phyloP scores from a whole-genome alignment of 345 rosid genomes.

The Populus ilicifolia region DNA sequence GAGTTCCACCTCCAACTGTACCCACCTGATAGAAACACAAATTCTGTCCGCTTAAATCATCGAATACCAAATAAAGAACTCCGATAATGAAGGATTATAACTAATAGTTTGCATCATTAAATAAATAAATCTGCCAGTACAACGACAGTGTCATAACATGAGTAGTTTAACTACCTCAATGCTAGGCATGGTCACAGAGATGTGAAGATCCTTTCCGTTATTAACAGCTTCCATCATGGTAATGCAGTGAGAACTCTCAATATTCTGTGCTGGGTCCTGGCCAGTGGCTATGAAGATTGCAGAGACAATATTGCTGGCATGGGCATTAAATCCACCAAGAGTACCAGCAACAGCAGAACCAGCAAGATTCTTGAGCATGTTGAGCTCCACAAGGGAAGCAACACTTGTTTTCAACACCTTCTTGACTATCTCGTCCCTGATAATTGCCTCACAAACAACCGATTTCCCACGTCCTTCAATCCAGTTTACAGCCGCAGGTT shows the following conservation, averaged over 20 bases:
- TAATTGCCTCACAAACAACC: slow-evolving; percentile 81
- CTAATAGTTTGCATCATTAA: not conserved
- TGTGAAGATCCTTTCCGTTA: slow-evolving; percentile 71
- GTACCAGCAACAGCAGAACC: slow-evolving; percentile 87
- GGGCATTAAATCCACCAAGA: slow-evolving; percentile 89
- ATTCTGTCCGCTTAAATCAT: not conserved
- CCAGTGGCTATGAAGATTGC: slow-evolving; percentile 83
- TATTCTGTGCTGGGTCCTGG: slow-evolving; percentile 89
- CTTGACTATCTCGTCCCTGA: slow-evolving; percentile 68
- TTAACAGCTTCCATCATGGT: slow-evolving; percentile 90
- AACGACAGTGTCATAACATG: not conserved
- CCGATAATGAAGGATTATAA: not conserved
- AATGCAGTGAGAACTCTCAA: slow-evolving; percentile 86
- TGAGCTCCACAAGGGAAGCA: slow-evolving; percentile 71
- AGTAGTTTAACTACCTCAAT: slow-evolving; percentile 46
- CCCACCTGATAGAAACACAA: slow-evolving; percentile 49
- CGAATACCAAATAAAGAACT: not conserved
- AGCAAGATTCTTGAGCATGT: slow-evolving; percentile 76
- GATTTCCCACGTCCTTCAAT: slow-evolving; percentile 93
- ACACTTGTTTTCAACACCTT: slow-evolving; percentile 71
- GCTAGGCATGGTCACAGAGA: slow-evolving; percentile 85
- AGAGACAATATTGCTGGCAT: slow-evolving; percentile 81
- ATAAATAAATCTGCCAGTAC: not conserved
- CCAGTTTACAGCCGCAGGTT: slow-evolving; percentile 93
- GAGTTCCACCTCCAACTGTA: slow-evolving; percentile 90